Percentiles rank a stretch among this genome's conserved stretches.
Evolutionary conservation across 2,329 filamentous ascomycete genomes (phyloP).

Genomic region (Nothophoma quercina): DNA sequence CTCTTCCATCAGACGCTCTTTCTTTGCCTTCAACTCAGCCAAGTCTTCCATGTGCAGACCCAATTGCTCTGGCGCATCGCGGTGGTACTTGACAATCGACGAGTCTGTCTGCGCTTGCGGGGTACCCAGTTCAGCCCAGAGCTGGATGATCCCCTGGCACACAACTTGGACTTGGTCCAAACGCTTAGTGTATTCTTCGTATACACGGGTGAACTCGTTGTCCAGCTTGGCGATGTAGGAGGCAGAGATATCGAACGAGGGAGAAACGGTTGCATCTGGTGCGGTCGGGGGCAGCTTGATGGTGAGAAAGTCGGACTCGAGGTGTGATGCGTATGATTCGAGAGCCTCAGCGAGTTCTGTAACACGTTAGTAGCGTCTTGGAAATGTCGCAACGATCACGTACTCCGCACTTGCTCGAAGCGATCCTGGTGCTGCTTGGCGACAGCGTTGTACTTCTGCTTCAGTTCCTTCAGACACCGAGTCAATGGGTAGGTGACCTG

Average conservation of each 20-base stretch:
- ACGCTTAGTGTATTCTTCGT: constrained; percentile 92
- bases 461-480: constrained; percentile 78
- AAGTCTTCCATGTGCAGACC: constrained; percentile 91
- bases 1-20: constrained; percentile 85
- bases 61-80: constrained; percentile 90
- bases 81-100: constrained; percentile 86
- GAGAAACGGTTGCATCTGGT: constrained; percentile 76
- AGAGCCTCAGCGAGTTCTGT: constrained; percentile 90
- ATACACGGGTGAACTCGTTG: constrained; percentile 89
- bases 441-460: constrained; percentile 84
- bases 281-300: constrained; percentile 84
- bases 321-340: constrained; percentile 94
- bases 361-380: constrained; percentile 21
- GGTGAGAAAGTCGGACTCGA: constrained; percentile 86
- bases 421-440: constrained; percentile 86
- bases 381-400: constrained; percentile 40
- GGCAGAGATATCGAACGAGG: constrained; percentile 90
- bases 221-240: constrained; percentile 88
- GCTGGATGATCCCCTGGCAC: constrained; percentile 85
- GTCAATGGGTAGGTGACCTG: constrained; percentile 83
- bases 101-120: constrained; percentile 92
- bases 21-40: constrained; percentile 71
- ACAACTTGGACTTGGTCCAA: constrained; percentile 76
- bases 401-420: constrained; percentile 95
- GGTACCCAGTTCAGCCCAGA: constrained; percentile 95